A percentile compares a stretch with the other conserved stretches of the same genome.
Conservation (phyloP, 495 filamentous ascomycete genomes). For the Sordaria brevicollis region DNA sequence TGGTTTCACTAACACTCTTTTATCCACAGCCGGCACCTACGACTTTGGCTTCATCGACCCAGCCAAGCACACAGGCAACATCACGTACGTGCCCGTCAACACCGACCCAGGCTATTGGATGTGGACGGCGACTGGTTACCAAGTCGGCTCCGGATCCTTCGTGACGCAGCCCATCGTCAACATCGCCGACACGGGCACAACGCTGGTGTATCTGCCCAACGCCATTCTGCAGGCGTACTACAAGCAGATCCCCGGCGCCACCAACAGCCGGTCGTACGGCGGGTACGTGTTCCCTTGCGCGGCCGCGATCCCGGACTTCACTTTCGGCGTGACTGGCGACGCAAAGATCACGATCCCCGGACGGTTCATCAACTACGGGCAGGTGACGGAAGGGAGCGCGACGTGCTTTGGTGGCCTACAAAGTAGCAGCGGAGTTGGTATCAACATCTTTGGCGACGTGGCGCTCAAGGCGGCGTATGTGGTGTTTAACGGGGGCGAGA, state of each 20-base stretch:
- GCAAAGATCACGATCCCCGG: conserved; percentile 44
- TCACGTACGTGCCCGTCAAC: conserved; percentile 54
- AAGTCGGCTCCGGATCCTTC: conserved; percentile 38
- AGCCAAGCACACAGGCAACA: conserved; percentile 50
- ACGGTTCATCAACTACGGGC: conserved; percentile 46
- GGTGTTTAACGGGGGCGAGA: conserved; percentile 44
- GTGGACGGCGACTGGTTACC: conserved; percentile 54
- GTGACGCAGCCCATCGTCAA: conserved; percentile 30
- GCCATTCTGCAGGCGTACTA: conserved; percentile 57
- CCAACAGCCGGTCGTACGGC: conserved; percentile 39
- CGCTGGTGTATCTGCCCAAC: conserved; percentile 54
- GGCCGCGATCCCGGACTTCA: conserved; percentile 52
- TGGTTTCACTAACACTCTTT: background rate
- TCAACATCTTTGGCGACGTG: conserved; percentile 70
- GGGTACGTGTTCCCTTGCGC: conserved; percentile 65
- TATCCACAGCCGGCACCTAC: conserved; percentile 47
- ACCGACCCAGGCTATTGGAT: conserved; percentile 60
- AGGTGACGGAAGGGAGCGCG: conserved; percentile 13
- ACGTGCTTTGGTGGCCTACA: conserved; percentile 60
- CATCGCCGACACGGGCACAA: conserved; percentile 68
- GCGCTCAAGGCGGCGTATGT: conserved; percentile 75
- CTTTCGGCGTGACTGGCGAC: conserved; percentile 41
- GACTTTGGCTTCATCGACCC: conserved; percentile 68
- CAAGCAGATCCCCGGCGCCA: conserved; percentile 42
- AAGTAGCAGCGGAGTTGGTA: conserved; percentile 48